These are phyloP conservation scores for Microdochium bolleyi DNA, from an alignment of 2,329 filamentous ascomycete species.

Conservation along the genomic window DNA sequence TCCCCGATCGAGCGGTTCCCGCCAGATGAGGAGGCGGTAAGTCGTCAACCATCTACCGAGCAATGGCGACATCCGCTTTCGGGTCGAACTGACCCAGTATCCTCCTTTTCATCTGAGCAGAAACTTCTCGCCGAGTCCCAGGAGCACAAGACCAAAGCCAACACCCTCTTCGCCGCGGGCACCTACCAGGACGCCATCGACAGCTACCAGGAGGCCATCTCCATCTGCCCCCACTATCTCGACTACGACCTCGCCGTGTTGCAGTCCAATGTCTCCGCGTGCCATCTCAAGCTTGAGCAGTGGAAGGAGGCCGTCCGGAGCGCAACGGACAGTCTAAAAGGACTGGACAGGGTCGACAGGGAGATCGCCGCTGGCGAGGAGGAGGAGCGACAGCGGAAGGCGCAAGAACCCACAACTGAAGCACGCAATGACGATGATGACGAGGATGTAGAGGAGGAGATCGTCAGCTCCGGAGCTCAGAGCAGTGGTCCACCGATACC, in stretches of 20 bases:
- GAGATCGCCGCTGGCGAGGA: constrained; percentile 18
- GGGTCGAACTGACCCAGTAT: constrained; percentile 1
- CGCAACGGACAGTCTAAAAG: constrained; percentile 65
- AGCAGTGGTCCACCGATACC: constrained; percentile 33
- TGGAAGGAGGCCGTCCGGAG: constrained; percentile 77
- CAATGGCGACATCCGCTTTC: background rate
- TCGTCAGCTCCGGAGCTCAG: constrained; percentile 50
- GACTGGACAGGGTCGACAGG: constrained; percentile 54
- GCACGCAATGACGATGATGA: constrained; percentile 28
- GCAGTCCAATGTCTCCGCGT: constrained; percentile 82
- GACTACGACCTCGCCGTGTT: constrained; percentile 85
- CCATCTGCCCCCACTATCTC: constrained; percentile 73
- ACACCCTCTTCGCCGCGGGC: constrained; percentile 65
- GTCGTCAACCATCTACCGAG: constrained; percentile 12
- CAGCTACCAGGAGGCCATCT: constrained; percentile 73
- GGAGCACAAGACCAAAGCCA: constrained; percentile 66
- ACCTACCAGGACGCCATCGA: constrained; percentile 72
- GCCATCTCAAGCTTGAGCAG: constrained; percentile 73
- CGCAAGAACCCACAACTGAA: constrained; percentile 42
- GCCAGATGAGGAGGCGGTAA: constrained; percentile 49
- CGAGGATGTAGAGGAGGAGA: constrained; percentile 44
- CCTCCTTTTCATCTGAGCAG: constrained; percentile 27
- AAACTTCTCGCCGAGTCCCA: constrained; percentile 64
- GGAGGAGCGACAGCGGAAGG: constrained; percentile 21
- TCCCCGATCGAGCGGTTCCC: constrained; percentile 31